These are phyloP conservation scores for Penicillium brevicompactum DNA, from an alignment of 2,329 filamentous ascomycete species.

Conservation along the genomic window DNA sequence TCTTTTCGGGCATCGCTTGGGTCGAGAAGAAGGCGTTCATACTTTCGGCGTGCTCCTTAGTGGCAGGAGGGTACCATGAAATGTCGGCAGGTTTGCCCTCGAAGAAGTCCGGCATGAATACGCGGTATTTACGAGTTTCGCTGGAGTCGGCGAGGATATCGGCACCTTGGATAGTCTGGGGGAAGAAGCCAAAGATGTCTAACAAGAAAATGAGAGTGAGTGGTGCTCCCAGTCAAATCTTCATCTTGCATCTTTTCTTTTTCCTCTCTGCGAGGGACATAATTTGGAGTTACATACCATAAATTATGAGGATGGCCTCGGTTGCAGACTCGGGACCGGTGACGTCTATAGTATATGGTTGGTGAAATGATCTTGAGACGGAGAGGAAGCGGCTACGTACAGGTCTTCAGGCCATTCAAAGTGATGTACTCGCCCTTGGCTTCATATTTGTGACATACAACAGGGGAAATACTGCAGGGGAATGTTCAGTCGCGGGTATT, in stretches of 20 bases:
- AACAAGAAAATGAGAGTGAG: background rate
- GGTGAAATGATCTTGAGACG: background rate
- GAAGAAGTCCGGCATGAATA: slow-evolving; percentile 93
- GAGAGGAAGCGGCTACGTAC: slow-evolving; percentile 35
- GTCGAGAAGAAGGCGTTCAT: slow-evolving; percentile 61
- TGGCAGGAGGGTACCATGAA: slow-evolving; percentile 62
- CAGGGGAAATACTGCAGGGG: slow-evolving; percentile 40
- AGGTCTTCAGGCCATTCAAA: slow-evolving; percentile 64
- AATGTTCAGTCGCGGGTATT: background rate
- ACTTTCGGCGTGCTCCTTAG: slow-evolving; percentile 61
- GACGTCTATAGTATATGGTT: slow-evolving; percentile 44
- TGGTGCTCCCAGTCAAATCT: too few relatives aligned
- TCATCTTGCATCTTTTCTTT: too few relatives aligned
- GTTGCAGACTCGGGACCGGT: slow-evolving; percentile 59
- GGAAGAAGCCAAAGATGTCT: slow-evolving; percentile 67
- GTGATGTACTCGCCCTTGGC: slow-evolving; percentile 61
- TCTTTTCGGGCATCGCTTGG: slow-evolving; percentile 58
- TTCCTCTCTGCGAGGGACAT: too few relatives aligned
- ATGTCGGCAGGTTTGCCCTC: slow-evolving; percentile 69
- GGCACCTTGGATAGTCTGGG: slow-evolving; percentile 64
- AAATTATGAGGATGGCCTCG: slow-evolving; percentile 60
- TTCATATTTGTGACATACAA: slow-evolving; percentile 50
- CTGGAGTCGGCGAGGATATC: slow-evolving; percentile 63
- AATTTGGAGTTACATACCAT: slow-evolving; percentile 32
- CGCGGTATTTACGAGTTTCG: slow-evolving; percentile 69